Conservation (phyloP, 768 basidiomycete species). For the Scleroderma citrinum region DNA sequence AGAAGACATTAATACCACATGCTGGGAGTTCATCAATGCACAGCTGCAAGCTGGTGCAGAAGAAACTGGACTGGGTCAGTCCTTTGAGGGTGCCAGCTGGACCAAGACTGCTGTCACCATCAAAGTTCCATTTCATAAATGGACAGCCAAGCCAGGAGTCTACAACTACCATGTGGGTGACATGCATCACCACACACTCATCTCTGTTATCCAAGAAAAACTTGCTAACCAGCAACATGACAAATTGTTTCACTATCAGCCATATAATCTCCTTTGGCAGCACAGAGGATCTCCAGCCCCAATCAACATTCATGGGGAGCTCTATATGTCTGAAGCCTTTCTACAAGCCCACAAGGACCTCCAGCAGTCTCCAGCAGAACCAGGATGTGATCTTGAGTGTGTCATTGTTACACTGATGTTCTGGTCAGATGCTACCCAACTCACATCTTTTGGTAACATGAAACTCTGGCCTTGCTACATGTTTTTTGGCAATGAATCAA, state of each 20-base stretch:
- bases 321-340: slow-evolving; percentile 14
- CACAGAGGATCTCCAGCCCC: not conserved
- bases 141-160: slow-evolving; percentile 1
- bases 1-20: slow-evolving; percentile 7
- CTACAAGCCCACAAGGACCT: slow-evolving; percentile 13
- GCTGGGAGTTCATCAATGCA: slow-evolving; percentile 8
- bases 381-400: slow-evolving; percentile 9
- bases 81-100: slow-evolving; percentile 1
- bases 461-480: slow-evolving; percentile 22
- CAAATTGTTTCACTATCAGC: slow-evolving; percentile 14
- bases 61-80: not conserved
- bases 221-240: slow-evolving; percentile 1
- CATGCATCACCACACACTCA: slow-evolving; percentile 11
- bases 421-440: slow-evolving; percentile 29
- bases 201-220: slow-evolving; percentile 11
- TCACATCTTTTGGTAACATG: slow-evolving; percentile 25
- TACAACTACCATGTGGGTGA: not conserved
- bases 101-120: slow-evolving; percentile 1
- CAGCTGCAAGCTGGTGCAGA: slow-evolving; percentile 3
- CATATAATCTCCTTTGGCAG: slow-evolving; percentile 15
- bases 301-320: slow-evolving; percentile 12
- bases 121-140: slow-evolving; percentile 1
- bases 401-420: slow-evolving; percentile 21
- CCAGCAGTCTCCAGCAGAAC: slow-evolving; percentile 10
- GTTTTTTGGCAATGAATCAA: slow-evolving; percentile 17